Evolutionary conservation across 371 early-diverging fungal species (phyloP), one percentile per base, ranked within the genome.

Genomic region (Saksenaea vasiformis): DNA sequence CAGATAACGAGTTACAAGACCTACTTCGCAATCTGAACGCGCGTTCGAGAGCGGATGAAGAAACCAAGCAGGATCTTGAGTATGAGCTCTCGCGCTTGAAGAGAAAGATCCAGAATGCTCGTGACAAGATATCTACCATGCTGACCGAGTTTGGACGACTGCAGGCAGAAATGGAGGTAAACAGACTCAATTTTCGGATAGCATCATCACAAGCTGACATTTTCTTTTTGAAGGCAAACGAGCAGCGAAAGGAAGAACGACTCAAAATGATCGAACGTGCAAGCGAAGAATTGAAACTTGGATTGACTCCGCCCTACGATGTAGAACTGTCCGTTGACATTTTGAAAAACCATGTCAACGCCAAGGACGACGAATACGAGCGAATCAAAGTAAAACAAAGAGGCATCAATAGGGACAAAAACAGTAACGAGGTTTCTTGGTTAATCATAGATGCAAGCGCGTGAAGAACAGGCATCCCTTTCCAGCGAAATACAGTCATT

Each of bases 1-100:
- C 86, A 0, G 87, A 89, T 36, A 78, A 81, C 19, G 78, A 86
- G n/a, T 62, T 90, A 27, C 60, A 79, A 26, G 54, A 65, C 24
- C 66, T 89, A 74, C 58, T 90, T 10, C 26, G 36, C 3, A 38
- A 67, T 1, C 69, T 68, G 15, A 47, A 53, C n/a, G 35, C 27
- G 1, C 59, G 54, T 15, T 54, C 62, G 3, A 26, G 22, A 8
- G 27, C 55, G 5, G 67, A 69, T 56, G 71, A 70, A 39, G 67
- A 66, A 35, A 34, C 60, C 1, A 35, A 51, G 1, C 28, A 65
- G 22, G 65, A 64, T 24, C 24, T 64, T 17, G 61, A 55, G 5
- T 53, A 22, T 34, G 76, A 60, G 47, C 36, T n/a, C 57, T 36
- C 7, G 15, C 66, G 61, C 54, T 59, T 61, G 19, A 66, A 53